These are phyloP conservation scores for Termitomyces titanicus DNA, from an alignment of 768 basidiomycete species.

Conservation along the genomic window DNA sequence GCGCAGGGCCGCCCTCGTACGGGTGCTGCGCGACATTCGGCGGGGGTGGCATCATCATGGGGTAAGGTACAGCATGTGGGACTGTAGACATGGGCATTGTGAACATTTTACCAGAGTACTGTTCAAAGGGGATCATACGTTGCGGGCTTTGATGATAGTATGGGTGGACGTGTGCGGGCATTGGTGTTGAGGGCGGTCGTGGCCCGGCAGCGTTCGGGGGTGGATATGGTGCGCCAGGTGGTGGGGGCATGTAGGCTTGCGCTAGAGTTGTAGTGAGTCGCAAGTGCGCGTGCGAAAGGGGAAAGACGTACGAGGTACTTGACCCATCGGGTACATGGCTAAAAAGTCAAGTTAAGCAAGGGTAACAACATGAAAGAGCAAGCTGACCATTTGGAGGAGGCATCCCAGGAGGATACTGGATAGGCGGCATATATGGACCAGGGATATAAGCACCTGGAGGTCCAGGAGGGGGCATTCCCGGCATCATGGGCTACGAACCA, in stretches of 20 bases:
- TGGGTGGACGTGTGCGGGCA: constrained; percentile 81
- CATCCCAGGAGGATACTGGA: constrained; percentile 80
- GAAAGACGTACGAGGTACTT: constrained; percentile 74
- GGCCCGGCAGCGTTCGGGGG: constrained; percentile 77
- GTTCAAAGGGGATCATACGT: constrained; percentile 40
- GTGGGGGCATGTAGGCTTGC: constrained; percentile 75
- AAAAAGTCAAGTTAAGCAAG: constrained; percentile 10
- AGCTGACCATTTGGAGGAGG: constrained; percentile 71
- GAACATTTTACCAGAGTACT: constrained; percentile 25
- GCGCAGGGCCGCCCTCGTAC: constrained; percentile 69
- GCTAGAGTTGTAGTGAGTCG: constrained; percentile 31
- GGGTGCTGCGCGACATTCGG: constrained; percentile 65
- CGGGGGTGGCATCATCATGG: constrained; percentile 90
- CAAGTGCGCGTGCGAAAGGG: background rate
- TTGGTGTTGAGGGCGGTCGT: constrained; percentile 85
- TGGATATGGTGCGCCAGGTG: constrained; percentile 66
- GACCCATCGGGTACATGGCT: constrained; percentile 90
- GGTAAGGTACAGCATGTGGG: constrained; percentile 82
- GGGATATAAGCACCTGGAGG: constrained; percentile 81
- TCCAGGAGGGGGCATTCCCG: constrained; percentile 73
- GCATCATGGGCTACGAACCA: constrained; percentile 68
- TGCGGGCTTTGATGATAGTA: constrained; percentile 92
- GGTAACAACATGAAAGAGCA: constrained; percentile 6
- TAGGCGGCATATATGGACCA: constrained; percentile 78
- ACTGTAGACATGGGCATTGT: constrained; percentile 44